Conservation (phyloP, 495 filamentous ascomycete genomes). For the Neurospora discreta region DNA sequence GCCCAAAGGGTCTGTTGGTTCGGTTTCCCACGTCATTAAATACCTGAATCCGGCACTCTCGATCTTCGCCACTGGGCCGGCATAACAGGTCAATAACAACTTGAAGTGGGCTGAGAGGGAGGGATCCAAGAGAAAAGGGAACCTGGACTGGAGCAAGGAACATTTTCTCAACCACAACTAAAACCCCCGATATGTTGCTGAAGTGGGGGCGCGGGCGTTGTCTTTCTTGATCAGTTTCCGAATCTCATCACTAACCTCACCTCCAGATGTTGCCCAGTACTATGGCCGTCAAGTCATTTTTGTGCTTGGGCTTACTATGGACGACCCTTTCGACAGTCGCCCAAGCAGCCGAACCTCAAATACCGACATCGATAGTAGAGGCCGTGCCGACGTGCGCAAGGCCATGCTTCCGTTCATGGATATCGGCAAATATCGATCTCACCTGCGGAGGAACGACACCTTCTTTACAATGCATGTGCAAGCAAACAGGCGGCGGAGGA, state of each 20-base stretch:
- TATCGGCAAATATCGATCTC: conserved; percentile 44
- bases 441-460: conserved; percentile 36
- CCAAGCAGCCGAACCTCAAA: conserved; percentile 8
- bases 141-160: not conserved
- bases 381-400: conserved; percentile 55
- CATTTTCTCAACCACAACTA: not conserved
- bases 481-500: conserved; percentile 43
- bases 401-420: conserved; percentile 50
- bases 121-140: not conserved
- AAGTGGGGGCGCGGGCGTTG: not conserved
- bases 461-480: conserved; percentile 53
- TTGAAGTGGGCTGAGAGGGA: not conserved
- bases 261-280: conserved; percentile 30
- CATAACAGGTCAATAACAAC: not conserved
- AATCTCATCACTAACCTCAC: not conserved
- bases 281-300: conserved; percentile 32
- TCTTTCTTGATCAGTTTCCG: not conserved
- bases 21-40: conserved; percentile 9
- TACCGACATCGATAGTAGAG: conserved; percentile 28
- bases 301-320: conserved; percentile 24
- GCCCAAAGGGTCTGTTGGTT: conserved; percentile 6
- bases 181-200: not conserved
- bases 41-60: conserved; percentile 8
- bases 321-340: conserved; percentile 17
- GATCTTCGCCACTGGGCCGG: not conserved